Base-by-base conservation (phyloP, 148 eudicot species). In the Camellia lanceoleosa region DNA sequence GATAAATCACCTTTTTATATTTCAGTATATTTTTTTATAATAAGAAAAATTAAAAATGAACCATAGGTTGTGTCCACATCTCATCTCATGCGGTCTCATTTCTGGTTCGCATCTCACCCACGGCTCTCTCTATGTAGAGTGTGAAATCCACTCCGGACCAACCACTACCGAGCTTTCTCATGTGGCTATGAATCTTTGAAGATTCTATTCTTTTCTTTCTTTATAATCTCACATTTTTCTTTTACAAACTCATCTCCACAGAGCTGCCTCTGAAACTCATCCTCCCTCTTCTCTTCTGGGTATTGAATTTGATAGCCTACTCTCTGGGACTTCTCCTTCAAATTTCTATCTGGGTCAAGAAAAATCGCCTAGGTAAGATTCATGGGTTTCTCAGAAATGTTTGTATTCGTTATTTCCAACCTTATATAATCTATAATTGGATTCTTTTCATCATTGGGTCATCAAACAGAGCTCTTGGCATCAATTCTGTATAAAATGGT, bases 121-220 rank as follows among this genome's bases (percentile, higher is more conserved):
- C 74, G 72, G 18, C 74, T 72, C 75, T 72, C 43, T 54, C 7
- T 52, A 4, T 72, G 7, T 72, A 3, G 16, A 9, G 14, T 41
- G 20, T 56, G 67, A 43, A 19, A 64, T 64, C 46, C 71, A 63
- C 59, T 47, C 46, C 79, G 46, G 55, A 49, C 79, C 79, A 77
- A 77, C 79, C 71, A 77, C 68, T 43, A 20, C 68, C 19, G 14
- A 58, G 9, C 72, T 10, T 62, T 77, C 62, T 65, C 72, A 42
- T 74, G 72, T 66, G 80, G 80, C 72, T 65, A 61, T 66, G 62
- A 66, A 51, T 77, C 63, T 66, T 54, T 77, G 8, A 16, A 16
- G 49, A 52, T 52, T 67, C 71, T 10, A 51, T 49, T 9, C 5
- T 23, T 7, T 30, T 49, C 52, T 49, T 49, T 49, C 6, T 49